Evolutionary conservation across 1,139 yeast species (phyloP).

Genomic region (Lodderomyces parapsilosis): DNA sequence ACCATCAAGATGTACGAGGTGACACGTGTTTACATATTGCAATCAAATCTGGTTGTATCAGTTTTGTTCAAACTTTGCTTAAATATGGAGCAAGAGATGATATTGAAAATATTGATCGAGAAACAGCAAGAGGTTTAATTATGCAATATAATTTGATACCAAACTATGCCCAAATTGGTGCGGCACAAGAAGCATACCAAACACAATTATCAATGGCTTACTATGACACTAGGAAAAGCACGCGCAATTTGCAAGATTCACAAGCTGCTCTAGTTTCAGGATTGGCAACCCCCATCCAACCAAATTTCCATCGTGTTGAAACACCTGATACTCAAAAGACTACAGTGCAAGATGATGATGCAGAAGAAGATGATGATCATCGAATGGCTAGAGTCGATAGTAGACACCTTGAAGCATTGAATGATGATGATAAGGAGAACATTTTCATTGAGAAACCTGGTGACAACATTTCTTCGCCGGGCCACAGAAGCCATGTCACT

Average conservation of each 20-base stretch:
- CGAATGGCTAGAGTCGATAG: constrained; percentile 26
- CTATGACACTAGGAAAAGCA: constrained; percentile 10
- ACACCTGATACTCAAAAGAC: constrained; percentile 52
- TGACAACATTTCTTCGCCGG: constrained; percentile 32
- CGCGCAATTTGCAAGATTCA: constrained; percentile 10
- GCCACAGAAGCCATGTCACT: constrained; percentile 14
- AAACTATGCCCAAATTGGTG: constrained; percentile 10
- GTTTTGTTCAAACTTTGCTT: constrained; percentile 39
- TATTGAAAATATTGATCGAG: constrained; percentile 39
- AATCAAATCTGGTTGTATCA: constrained; percentile 40
- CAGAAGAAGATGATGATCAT: constrained; percentile 27
- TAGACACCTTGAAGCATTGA: constrained; percentile 31
- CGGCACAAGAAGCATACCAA: constrained; percentile 12
- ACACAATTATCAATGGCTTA: constrained; percentile 12
- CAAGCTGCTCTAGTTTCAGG: constrained; percentile 10
- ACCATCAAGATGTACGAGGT: constrained; percentile 69
- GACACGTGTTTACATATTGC: constrained; percentile 71
- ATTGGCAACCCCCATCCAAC: constrained; percentile 42
- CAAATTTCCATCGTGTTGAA: constrained; percentile 24
- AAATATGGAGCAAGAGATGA: constrained; percentile 50
- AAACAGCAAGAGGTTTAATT: constrained; percentile 36
- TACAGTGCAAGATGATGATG: constrained; percentile 44
- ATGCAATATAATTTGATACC: constrained; percentile 26
- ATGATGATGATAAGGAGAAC: constrained; percentile 40
- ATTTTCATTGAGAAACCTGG: constrained; percentile 34